Conservation (phyloP, 139 green algal genomes). For the Parachlorella kessleri region DNA sequence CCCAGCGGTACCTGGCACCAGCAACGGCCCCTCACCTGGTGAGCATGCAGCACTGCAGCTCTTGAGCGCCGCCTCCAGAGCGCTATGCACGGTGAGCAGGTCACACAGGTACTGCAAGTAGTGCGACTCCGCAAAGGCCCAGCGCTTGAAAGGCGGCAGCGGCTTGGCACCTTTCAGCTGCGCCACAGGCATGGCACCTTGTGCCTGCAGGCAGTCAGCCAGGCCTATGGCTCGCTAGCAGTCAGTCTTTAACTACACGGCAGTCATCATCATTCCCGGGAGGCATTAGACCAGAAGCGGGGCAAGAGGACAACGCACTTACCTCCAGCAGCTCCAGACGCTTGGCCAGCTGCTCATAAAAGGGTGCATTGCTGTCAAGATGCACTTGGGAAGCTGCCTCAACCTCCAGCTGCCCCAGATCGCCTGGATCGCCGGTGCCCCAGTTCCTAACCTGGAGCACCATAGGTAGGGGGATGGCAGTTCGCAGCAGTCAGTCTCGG, state of each 20-base stretch:
- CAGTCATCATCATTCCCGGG: no score
- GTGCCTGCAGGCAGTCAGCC: not conserved
- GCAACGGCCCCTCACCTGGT: no score
- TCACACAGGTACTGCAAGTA: constrained; percentile 31
- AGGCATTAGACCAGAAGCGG: no score
- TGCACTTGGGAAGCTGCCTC: not conserved
- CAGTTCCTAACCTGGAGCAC: not conserved
- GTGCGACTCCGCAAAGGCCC: constrained; percentile 20
- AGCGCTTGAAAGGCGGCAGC: constrained; percentile 16
- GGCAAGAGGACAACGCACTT: no score
- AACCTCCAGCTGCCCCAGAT: not conserved
- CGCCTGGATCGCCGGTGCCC: not conserved
- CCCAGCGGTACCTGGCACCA: no score
- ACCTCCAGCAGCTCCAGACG: not conserved
- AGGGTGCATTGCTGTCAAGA: not conserved
- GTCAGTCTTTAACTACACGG: no score
- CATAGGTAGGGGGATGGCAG: no score
- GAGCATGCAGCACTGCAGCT: no score
- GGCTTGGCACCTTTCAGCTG: not conserved
- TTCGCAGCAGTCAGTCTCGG: no score
- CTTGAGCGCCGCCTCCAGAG: constrained; percentile 3
- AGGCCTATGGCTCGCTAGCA: not conserved
- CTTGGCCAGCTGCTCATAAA: not conserved
- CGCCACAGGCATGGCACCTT: not conserved
- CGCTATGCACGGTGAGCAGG: not conserved